Base-by-base conservation (phyloP, 2,329 filamentous ascomycete genomes). In the Alternaria postmessia region DNA sequence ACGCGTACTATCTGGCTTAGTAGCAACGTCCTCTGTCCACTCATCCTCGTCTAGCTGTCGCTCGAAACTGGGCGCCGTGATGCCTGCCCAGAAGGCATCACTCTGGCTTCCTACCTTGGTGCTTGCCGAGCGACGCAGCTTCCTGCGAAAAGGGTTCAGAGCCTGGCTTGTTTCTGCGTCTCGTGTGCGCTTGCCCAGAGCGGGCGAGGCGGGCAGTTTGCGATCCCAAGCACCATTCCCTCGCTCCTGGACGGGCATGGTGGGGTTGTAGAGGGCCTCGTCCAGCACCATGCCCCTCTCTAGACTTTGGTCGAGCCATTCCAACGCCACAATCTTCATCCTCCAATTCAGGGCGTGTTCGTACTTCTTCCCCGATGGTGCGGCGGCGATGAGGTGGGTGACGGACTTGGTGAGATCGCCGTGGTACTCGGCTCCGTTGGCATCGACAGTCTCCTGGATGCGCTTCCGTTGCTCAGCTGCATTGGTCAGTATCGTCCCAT, bases 251-350 rank as follows among this genome's bases (percentile, higher is more conserved):
- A 74, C 66, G 0, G 92, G 88, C 18, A 94, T 77, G 26, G 86
- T 81, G 2, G 93, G 94, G 74, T 96, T 89, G 77, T 96, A 99
- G 61, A 87, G 88, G n/a, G 83, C 80, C 76, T 98, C 95, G 56
- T 97, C 92, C 20, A 99, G 82, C 20, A 94, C 91, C 93, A 99
- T 95, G 57, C 93, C 93, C 64, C 95, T 87, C 65, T 91, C 86
- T 60, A 95, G 79, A 71, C 91, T 94, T 72, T 97, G 91, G 51
- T 89, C 82, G 38, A 98, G 86, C 95, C 95, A 99, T 73, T 93
- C 89, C 34, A 91, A 78, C 1, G 91, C 89, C 24, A 99, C 93
- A 24, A 93, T 87, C 53, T 88, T 88, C 66, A 97, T 87, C 46
- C 86, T 85, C 94, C 95, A 99, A 68, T 85, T 85, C 67, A 87